Conservation (phyloP, 768 basidiomycete species). For the Hericium alpestre region DNA sequence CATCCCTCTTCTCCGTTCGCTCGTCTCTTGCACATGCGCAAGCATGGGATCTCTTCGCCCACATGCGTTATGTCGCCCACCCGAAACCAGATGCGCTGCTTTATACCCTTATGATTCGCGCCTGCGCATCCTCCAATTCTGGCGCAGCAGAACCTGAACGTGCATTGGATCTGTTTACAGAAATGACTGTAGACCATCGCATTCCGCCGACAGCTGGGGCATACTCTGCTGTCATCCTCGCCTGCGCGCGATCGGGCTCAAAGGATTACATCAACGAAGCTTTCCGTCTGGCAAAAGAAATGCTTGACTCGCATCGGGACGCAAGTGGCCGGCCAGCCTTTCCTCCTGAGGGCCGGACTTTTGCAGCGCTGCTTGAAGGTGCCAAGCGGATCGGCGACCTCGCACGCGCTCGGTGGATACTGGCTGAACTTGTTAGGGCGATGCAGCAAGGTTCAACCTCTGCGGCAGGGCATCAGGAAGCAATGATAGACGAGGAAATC, state of each 20-base stretch:
- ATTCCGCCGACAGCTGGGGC: constrained; percentile 55
- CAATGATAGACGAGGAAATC: constrained; percentile 49
- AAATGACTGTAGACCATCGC: constrained; percentile 72
- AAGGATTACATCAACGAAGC: constrained; percentile 67
- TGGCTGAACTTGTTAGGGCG: constrained; percentile 66
- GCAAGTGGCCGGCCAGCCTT: constrained; percentile 46
- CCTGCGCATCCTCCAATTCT: constrained; percentile 54
- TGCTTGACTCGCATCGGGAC: constrained; percentile 71
- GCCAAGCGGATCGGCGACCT: constrained; percentile 83
- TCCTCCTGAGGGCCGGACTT: constrained; percentile 56
- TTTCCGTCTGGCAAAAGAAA: constrained; percentile 75
- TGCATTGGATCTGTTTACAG: constrained; percentile 85
- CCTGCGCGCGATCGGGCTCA: constrained; percentile 59
- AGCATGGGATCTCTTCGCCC: constrained; percentile 90
- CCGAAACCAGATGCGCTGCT: constrained; percentile 60
- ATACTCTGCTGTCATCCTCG: constrained; percentile 76
- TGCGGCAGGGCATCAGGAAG: constrained; percentile 20
- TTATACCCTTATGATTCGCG: constrained; percentile 80
- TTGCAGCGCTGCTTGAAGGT: constrained; percentile 80
- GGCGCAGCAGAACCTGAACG: constrained; percentile 73
- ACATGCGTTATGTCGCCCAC: constrained; percentile 95
- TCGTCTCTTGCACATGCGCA: constrained; percentile 47
- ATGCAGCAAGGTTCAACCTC: constrained; percentile 12
- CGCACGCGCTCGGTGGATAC: constrained; percentile 74
- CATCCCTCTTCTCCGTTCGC: constrained; percentile 39